Base-by-base conservation (phyloP, 768 basidiomycete genomes). In the Tricholomella constricta region DNA sequence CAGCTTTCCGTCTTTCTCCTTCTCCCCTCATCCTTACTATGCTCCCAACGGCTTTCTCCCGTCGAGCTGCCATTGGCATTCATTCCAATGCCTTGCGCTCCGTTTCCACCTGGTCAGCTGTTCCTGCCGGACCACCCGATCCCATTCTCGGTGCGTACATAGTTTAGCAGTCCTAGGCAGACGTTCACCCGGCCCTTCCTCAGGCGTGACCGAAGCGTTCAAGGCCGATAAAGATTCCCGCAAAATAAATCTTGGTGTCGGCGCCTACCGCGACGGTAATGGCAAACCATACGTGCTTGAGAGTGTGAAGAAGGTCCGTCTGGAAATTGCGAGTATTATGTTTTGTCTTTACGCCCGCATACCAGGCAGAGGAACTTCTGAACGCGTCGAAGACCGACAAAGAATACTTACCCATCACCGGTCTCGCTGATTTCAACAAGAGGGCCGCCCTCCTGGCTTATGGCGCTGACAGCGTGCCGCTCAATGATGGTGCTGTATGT, bases 171-270 rank as follows among this genome's bases (percentile, higher is more conserved):
- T 25, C 40, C 59, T 42, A 20, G 36, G 23, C 25, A 37, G 12
- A 25, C 35, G 26, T 40, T 11, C 12, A 25, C 44, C 9, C 29
- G 35, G 52, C 19, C 17, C 32, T 51, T 42, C 38, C 50, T n/a
- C 61, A 91, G 89, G 91, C 56, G 81, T 99, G 44, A 89, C 91
- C 25, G 96, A 98, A 67, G 93, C 94, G 25, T 99, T 94, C 84
- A 97, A 95, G 77, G 92, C 93, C 38, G 94, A 98, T 82, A 87
- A 84, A 64, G 85, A 90, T 69, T 78, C 90, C 15, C 85, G 86
- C 60, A 98, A 98, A 72, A 96, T 99, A 66, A 99, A 98, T 75
- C 80, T 99, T 53, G 97, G 97, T 66, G 97, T 98, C 59, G 97
- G 97, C 63, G 91, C 93, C 40, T 98, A 94, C 79, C 84, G 97